Evolutionary conservation across 805 yeast species (phyloP).

Genomic region (Candida endomychidarum): DNA sequence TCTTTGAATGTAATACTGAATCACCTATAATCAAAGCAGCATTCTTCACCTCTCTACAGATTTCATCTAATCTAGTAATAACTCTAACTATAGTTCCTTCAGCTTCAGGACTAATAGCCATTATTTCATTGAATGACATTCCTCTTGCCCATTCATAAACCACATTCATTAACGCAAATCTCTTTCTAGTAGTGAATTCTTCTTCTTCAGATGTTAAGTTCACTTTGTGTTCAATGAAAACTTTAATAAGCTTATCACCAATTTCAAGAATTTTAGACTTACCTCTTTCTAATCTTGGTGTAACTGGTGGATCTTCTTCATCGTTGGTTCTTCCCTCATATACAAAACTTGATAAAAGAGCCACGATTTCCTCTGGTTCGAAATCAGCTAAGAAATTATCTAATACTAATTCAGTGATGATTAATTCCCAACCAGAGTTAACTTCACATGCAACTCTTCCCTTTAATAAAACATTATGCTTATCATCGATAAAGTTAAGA

Average conservation of each 20-base stretch:
- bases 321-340: conserved; percentile 78
- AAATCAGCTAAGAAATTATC: conserved; percentile 92
- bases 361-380: conserved; percentile 97
- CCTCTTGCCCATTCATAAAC: conserved; percentile 99
- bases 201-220: conserved; percentile 80
- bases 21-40: conserved; percentile 96
- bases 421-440: conserved; percentile 87
- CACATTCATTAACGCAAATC: conserved; percentile 89
- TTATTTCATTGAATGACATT: conserved; percentile 82
- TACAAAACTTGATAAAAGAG: conserved; percentile 85
- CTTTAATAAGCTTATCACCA: conserved; percentile 57
- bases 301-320: conserved; percentile 60
- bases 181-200: conserved; percentile 74
- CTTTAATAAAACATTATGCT: conserved; percentile 76
- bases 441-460: conserved; percentile 92
- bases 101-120: conserved; percentile 82
- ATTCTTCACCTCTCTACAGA: conserved; percentile 89
- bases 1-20: conserved; percentile 81
- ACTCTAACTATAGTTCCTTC: conserved; percentile 98
- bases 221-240: conserved; percentile 68
- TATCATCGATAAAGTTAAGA: conserved; percentile 77
- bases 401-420: conserved; percentile 81
- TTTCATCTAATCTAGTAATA: conserved; percentile 89
- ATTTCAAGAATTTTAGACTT: conserved; percentile 64
- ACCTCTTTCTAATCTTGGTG: conserved; percentile 81